Evolutionary conservation across 768 basidiomycete genomes (phyloP), one percentile per base, ranked within the genome.

Genomic region (Pleurotus sapidus): DNA sequence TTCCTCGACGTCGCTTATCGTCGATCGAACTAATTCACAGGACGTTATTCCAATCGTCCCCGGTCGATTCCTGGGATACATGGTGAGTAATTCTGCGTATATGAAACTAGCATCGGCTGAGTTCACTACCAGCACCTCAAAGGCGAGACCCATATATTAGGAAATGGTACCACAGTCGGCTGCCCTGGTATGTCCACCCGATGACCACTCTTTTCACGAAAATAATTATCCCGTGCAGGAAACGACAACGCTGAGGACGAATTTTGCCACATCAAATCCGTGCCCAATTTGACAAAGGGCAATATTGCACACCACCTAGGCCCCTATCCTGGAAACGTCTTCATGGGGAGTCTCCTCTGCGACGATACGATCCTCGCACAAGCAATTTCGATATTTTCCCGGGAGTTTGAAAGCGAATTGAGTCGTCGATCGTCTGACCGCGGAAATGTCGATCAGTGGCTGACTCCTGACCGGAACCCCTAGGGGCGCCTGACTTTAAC

Each of bases 291-390:
- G 53, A 56, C 78, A 14, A 64, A 63, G 8, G 72, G 77, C 17
- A 63, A 81, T 56, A 63, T 78, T 43, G 55, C 74, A 15, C 60
- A 84, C 62, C 83, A 85, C 62, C 55, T 77, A 40, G 82, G 83
- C 61, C 49, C 24, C 54, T 45, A 45, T 23, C 37, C 37, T 11
- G 50, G 24, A 24, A 57, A 49, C 27, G 46, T 45, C 8, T 54
- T 25, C 18, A 48, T 54, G 51, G 51, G 51, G 11, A 39, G 51
- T 14, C 51, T 54, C 38, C 51, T 54, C 39, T 54, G 51, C 24
- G 51, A 54, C 51, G 51, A 54, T 20, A 40, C 51, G 20, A 42
- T 54, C 7, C 38, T 54, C 42, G 51, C 51, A 0, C 38, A 54
- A 27, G 51, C 51, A 5, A 42, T 54, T n/a, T 23, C 51, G 2